Base-by-base conservation (phyloP, 2,329 filamentous ascomycete genomes). In the Cladosporium sp. region DNA sequence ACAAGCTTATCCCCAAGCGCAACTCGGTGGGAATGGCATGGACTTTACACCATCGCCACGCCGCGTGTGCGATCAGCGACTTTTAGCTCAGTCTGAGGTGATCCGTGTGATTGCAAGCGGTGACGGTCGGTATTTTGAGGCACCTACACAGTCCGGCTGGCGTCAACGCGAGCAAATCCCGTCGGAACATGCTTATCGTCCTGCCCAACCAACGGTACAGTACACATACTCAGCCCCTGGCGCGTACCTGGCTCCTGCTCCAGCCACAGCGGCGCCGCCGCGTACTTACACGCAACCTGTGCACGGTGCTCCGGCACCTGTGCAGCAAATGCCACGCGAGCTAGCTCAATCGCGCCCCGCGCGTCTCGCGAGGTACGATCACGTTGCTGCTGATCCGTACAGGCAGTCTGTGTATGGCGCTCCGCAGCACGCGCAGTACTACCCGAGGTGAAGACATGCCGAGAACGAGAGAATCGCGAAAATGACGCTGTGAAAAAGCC, bases 301-400 rank as follows among this genome's bases (percentile, higher is more conserved):
- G 2, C 74, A 77, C 64, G 75, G 75, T 35, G 74, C 74, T 26
- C 75, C 74, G n/a, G 74, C 75, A 11, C 69, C 71, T 28, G 70
- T 77, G 5, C 75, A 77, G 66, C 72, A 73, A 49, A 67, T 72
- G 29, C 60, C n/a, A n/a, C 37, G 37, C 16, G 37, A 10, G 11
- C 33, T 35, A 35, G 33, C 33, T 12, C 11, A 35, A 12, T 4
- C 35, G 35, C 16, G 35, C 35, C 35, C 11, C 33, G 10, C 33
- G 33, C 8, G n/a, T 12, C 8, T 37, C 12, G 12, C 31, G 29
- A 35, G 53, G n/a, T 37, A 35, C 35, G 53, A 35, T 23, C 29
- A 18, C 31, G 53, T 10, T 23, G 31, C 53, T 16, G 50, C 29
- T 10, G 18, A 57, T 57, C 12, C 53, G 16, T 31, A 18, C 18